phyloP scores from a whole-genome alignment of 2,329 filamentous ascomycete species.

The Ophiosphaerella korrae region DNA sequence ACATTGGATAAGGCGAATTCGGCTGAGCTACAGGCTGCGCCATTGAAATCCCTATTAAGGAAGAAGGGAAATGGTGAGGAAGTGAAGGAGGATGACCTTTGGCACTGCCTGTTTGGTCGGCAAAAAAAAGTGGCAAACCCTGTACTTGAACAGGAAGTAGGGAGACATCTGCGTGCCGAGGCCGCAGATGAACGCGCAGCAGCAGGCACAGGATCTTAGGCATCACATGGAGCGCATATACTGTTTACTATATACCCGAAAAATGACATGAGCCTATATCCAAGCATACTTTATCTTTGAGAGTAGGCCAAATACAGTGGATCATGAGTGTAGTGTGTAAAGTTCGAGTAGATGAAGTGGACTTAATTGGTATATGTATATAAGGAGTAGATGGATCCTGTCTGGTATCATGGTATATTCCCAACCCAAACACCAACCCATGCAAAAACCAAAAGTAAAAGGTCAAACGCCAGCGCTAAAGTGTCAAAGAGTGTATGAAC shows the following conservation, averaged over 20 bases:
- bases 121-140: slow-evolving; percentile 45
- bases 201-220: too few relatives aligned
- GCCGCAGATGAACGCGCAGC: slow-evolving; percentile 55
- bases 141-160: slow-evolving; percentile 52
- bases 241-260: too few relatives aligned
- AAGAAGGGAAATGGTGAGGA: slow-evolving; percentile 76
- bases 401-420: neutral
- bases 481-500: slow-evolving; percentile 8
- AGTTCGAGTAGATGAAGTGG: too few relatives aligned
- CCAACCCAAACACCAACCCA: neutral
- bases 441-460: neutral
- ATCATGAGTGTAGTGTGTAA: too few relatives aligned
- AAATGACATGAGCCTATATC: too few relatives aligned
- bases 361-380: too few relatives aligned
- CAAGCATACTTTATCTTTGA: too few relatives aligned
- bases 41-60: slow-evolving; percentile 72
- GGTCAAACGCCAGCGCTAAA: slow-evolving; percentile 21
- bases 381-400: too few relatives aligned
- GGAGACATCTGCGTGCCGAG: slow-evolving; percentile 58
- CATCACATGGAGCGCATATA: too few relatives aligned
- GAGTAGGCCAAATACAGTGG: too few relatives aligned
- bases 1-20: slow-evolving; percentile 83
- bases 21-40: slow-evolving; percentile 76
- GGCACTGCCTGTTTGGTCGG: slow-evolving; percentile 84
- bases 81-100: slow-evolving; percentile 78